phyloP scores from a whole-genome alignment of 805 yeast species.

The Ogataea kodamae region DNA sequence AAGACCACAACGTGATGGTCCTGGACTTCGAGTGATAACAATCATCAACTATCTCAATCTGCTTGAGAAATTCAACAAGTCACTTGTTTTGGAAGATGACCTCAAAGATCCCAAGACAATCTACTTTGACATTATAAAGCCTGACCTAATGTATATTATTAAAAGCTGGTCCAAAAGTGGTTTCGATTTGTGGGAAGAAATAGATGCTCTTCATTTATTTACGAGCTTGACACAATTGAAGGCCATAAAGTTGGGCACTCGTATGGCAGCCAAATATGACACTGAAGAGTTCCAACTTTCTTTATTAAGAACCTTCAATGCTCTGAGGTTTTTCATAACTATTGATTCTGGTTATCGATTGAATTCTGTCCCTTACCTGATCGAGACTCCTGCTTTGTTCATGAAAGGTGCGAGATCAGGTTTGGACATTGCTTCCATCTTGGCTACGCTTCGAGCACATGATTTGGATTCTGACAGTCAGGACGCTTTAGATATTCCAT shows the following conservation, averaged over 20 bases:
- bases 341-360: slow-evolving; percentile 41
- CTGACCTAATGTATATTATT: slow-evolving; percentile 65
- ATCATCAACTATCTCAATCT: slow-evolving; percentile 51
- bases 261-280: slow-evolving; percentile 33
- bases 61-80: slow-evolving; percentile 32
- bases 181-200: slow-evolving; percentile 96
- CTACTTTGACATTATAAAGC: slow-evolving; percentile 52
- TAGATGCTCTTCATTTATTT: slow-evolving; percentile 71
- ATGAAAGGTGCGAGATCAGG: slow-evolving; percentile 54
- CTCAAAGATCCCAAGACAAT: slow-evolving; percentile 34
- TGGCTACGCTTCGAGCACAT: slow-evolving; percentile 46
- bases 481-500: slow-evolving; percentile 49
- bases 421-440: slow-evolving; percentile 70
- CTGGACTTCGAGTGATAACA: slow-evolving; percentile 74
- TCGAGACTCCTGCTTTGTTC: slow-evolving; percentile 60
- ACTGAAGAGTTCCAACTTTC: slow-evolving; percentile 28
- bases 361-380: slow-evolving; percentile 47
- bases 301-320: slow-evolving; percentile 32
- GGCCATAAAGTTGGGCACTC: slow-evolving; percentile 58
- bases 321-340: slow-evolving; percentile 38
- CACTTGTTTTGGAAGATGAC: slow-evolving; percentile 29
- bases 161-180: slow-evolving; percentile 59
- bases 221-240: slow-evolving; percentile 72
- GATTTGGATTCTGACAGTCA: slow-evolving; percentile 33
- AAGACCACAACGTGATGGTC: slow-evolving; percentile 94